Base-by-base conservation (phyloP, 2,329 filamentous ascomycete species). In the Cladophialophora bantiana region DNA sequence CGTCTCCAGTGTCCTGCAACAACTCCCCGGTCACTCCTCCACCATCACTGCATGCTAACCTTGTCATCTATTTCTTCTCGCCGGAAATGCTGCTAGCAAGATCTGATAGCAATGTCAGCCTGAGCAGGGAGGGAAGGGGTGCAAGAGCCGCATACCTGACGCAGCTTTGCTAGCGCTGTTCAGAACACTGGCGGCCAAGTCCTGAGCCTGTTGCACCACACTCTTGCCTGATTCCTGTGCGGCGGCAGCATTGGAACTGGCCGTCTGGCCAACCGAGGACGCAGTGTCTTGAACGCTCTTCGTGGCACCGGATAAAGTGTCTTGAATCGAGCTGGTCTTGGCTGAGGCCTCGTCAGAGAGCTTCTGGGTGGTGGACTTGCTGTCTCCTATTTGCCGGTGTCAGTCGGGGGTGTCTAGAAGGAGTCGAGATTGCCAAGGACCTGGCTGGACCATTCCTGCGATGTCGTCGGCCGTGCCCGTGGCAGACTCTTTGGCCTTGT, bases 391-490 rank as follows among this genome's bases (percentile, higher is more conserved):
- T 50, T 26, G 36, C 36, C 45, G 2, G 31, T 31, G 55, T 68
- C 38, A 68, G 66, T 20, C 13, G 6, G 32, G 32, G 32, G 13
- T n/a, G 35, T 18, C 31, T n/a, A 9, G 20, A 12, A 38, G 34
- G 15, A 7, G n/a, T 34, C 7, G 20, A 31, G 42, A 5, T n/a
- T 12, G 20, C 4, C 13, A 15, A 20, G 20, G 35, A 82, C 80
- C 84, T 58, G 70, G 70, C 45, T 72, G 70, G 26, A 68, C 56
- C 9, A 62, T 45, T 34, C 69, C 84, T 73, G 81, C 77, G 69
- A 83, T 59, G 74, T 86, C 86, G 80, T 89, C 87, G 64, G 75
- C 77, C 65, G 81, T 81, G 72, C 85, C 85, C 69, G 85, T 88
- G 75, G 85, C 58, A 63, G 77, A 76, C 77, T 89, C 86, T 77